Evolutionary conservation across 2,329 filamentous ascomycete genomes (phyloP), one percentile per base, ranked within the genome.

Genomic region (Talaromyces atroroseus): DNA sequence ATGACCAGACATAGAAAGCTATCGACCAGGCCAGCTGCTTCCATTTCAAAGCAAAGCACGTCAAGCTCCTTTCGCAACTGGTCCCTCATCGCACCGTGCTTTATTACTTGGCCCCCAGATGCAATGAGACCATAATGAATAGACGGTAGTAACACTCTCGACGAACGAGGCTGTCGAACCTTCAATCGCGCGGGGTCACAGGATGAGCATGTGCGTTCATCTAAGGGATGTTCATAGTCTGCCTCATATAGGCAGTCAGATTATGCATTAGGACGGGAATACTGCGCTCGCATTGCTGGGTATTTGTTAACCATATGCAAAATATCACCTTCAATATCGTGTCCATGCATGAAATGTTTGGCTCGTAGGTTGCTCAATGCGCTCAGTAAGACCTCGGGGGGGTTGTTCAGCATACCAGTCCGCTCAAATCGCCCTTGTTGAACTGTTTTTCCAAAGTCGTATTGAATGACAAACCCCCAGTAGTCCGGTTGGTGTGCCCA

Each of bases 401-500:
- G 57, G 46, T 54, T 58, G 34, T 59, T 53, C 18, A 62, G 20
- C 29, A 44, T 23, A 6, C 60, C 60, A 1, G 50, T 61, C 16
- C 59, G 48, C 16, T 32, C 21, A 51, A 61, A 61, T 5, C 32
- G 26, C 12, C 59, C 57, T 14, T 34, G 24, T 23, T 29, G 21
- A 14, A 48, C 34, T 16, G 49, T 44, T 45, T 62, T 62, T 18
- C 61, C 60, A 26, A 60, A 48, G 29, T 62, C 61, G 26, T 58
- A 60, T 29, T 62, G 61, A 24, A 62, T 47, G 8, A 62, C 60
- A 8, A n/a, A 57, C 59, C 26, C 59, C 46, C 7, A 49, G 44
- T 26, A 24, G 29, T 14, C 32, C 42, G 1, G 44, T 59, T 12
- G 60, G 61, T 26, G 56, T 26, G 46, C 61, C 61, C 29, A 63